A percentile compares a stretch with the other conserved stretches of the same genome.
These are phyloP conservation scores for Priceomyces medius DNA, from an alignment of 805 yeast species.

Conservation along the genomic window DNA sequence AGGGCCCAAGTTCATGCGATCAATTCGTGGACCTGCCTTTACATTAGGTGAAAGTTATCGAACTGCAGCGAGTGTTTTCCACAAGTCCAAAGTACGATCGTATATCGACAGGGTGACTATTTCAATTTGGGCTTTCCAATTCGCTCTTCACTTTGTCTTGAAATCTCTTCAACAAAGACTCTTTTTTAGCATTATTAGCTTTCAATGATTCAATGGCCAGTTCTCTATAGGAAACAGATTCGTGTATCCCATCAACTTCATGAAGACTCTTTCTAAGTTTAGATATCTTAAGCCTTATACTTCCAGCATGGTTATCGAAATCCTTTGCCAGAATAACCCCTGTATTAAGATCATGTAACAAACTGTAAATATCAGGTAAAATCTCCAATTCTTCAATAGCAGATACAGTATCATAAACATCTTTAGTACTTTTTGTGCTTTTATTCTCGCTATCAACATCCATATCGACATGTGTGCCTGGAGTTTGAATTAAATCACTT, in stretches of 20 bases:
- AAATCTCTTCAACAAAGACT: conserved; percentile 21
- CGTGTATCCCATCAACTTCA: conserved; percentile 39
- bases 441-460: neutral
- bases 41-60: too few species aligned
- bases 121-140: neutral
- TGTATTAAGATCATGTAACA: conserved; percentile 32
- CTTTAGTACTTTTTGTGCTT: neutral
- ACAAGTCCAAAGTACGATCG: too few species aligned
- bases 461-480: neutral
- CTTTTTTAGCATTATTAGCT: conserved; percentile 24
- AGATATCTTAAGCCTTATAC: conserved; percentile 34
- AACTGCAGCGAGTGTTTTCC: too few species aligned
- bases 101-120: too few species aligned
- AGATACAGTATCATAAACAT: neutral
- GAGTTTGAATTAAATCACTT: neutral
- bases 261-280: conserved; percentile 29
- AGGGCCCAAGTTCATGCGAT: too few species aligned
- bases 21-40: too few species aligned
- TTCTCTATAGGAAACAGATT: conserved; percentile 26
- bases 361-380: conserved; percentile 36
- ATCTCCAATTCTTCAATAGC: conserved; percentile 28
- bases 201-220: conserved; percentile 23
- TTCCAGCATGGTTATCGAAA: conserved; percentile 42
- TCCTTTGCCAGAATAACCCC: conserved; percentile 42
- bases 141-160: conserved; percentile 11